Base-by-base conservation (phyloP, 192 early-diverging fungal genomes). In the Umbelopsis sp. region DNA sequence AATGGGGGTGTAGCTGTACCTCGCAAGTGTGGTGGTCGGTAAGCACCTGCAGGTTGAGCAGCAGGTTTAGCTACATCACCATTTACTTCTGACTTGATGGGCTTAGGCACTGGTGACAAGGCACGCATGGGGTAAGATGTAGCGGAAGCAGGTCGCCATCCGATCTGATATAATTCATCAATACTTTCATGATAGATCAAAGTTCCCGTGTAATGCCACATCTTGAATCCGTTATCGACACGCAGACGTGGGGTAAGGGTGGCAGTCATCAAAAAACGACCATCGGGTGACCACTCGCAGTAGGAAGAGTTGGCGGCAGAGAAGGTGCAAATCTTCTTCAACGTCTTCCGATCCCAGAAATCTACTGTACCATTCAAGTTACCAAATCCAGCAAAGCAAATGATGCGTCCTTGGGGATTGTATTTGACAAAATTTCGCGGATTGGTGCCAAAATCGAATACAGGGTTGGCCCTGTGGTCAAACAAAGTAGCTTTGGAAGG, bases 141-240 rank as follows among this genome's bases (percentile, higher is more conserved):
- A 9, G 81, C 85, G 41, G 85, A 73, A 12, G 83, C 83, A 26
- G 92, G 92, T 54, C 90, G 87, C 89, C 88, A 93, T 59, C 75
- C 80, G 22, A 91, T 90, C 79, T 95, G 92, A 79, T 92, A 96
- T 72, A 98, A 84, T 83, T 98, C 98, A 69, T 95, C 88, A 34
- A 91, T 83, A 53, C 91, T 86, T 29, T 91, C 80, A 74, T 84
- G 70, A 74, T 94, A 89, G 49, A 97, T 89, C 62, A 97, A 79
- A 0, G 89, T 86, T 25, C 97, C 97, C 3, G 91, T 89, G 78
- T 97, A 94, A 79, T 99, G 98, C 95, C 95, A 99, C 71, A 99
- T 87, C 53, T 93, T 93, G 78, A 94, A 93, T 14, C 97, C 96
- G 73, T 99, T 99, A 80, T 99, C 98, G 36, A 99, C 98, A 73